Percentiles rank a stretch among this genome's conserved stretches.
phyloP scores from a whole-genome alignment of 2,329 filamentous ascomycete genomes.

The Curvularia lunata region DNA sequence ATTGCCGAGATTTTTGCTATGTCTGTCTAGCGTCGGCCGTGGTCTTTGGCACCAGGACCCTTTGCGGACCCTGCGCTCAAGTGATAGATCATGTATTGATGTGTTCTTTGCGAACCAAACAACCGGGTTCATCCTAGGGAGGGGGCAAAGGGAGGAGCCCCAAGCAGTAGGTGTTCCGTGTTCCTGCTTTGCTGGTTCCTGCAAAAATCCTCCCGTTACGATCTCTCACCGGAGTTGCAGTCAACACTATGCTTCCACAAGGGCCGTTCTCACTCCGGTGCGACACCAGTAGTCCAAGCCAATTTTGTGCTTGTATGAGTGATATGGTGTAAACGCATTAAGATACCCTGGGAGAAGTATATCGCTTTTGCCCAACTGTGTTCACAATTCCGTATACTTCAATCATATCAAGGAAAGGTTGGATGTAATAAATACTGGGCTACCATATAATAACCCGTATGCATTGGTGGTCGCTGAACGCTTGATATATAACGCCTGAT shows the following conservation, averaged over 20 bases:
- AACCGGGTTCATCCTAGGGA: slow-evolving; percentile 6
- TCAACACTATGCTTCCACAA: slow-evolving; percentile 3
- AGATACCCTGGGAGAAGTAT: neutral
- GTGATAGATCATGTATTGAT: slow-evolving; percentile 1
- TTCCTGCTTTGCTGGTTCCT: slow-evolving; percentile 13
- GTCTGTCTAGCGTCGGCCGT: slow-evolving; percentile 8
- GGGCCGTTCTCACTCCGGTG: neutral
- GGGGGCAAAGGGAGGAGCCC: slow-evolving; percentile 7
- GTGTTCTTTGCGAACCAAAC: slow-evolving; percentile 11
- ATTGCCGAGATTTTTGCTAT: slow-evolving; percentile 12
- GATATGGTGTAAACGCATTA: neutral
- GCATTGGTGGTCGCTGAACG: slow-evolving; percentile 11
- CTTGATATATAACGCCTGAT: slow-evolving; percentile 11
- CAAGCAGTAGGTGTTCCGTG: slow-evolving; percentile 15
- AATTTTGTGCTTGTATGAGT: neutral
- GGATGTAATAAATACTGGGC: neutral
- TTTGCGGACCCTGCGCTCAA: slow-evolving; percentile 4
- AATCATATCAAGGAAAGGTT: neutral
- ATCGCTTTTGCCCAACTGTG: neutral
- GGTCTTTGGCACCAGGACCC: neutral
- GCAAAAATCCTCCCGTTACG: slow-evolving; percentile 18
- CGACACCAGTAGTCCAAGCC: no score
- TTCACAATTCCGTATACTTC: neutral
- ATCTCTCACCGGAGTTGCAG: slow-evolving; percentile 10
- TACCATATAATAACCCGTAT: slow-evolving; percentile 2